These are phyloP conservation scores for Fusarium lateritium DNA, from an alignment of 2,329 filamentous ascomycete species.

Conservation along the genomic window DNA sequence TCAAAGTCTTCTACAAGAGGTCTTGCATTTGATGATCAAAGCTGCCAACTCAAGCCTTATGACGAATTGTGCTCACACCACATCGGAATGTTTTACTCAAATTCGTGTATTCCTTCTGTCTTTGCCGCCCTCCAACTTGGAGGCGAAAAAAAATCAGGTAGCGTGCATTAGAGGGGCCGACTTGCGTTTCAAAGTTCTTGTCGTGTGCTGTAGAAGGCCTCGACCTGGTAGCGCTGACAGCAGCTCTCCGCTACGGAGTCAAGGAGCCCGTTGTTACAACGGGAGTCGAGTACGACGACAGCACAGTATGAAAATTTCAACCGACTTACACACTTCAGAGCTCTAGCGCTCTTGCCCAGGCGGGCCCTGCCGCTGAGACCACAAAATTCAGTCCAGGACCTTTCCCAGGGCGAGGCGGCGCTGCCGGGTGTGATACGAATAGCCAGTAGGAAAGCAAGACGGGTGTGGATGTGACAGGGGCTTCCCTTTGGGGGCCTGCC, in stretches of 20 bases:
- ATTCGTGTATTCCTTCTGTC: constrained; percentile 3
- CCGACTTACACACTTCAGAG: constrained; percentile 7
- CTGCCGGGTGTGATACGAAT: constrained; percentile 10
- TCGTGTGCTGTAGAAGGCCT: constrained; percentile 28
- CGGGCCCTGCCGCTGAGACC: constrained; percentile 47
- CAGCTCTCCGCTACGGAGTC: constrained; percentile 16
- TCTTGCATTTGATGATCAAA: constrained; percentile 13
- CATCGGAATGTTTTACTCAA: neutral
- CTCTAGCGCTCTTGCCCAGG: constrained; percentile 35
- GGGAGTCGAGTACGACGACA: constrained; percentile 11
- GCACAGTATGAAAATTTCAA: constrained; percentile 26
- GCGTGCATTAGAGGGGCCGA: constrained; percentile 24
- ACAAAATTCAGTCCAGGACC: constrained; percentile 16
- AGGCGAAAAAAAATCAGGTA: constrained; percentile 19
- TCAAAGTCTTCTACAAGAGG: constrained; percentile 15
- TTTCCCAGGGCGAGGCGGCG: constrained; percentile 30
- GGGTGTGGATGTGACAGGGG: constrained; percentile 29
- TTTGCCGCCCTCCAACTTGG: constrained; percentile 10
- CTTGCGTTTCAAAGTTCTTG: constrained; percentile 33
- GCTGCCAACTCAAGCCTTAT: constrained; percentile 13
- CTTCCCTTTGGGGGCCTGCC: constrained; percentile 16
- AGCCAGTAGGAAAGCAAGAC: constrained; percentile 25
- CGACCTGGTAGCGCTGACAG: constrained; percentile 35
- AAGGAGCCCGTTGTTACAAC: neutral
- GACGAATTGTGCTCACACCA: constrained; percentile 29